Conservation (phyloP, 176 grass and related monocot species). For the Musa itinerans region DNA sequence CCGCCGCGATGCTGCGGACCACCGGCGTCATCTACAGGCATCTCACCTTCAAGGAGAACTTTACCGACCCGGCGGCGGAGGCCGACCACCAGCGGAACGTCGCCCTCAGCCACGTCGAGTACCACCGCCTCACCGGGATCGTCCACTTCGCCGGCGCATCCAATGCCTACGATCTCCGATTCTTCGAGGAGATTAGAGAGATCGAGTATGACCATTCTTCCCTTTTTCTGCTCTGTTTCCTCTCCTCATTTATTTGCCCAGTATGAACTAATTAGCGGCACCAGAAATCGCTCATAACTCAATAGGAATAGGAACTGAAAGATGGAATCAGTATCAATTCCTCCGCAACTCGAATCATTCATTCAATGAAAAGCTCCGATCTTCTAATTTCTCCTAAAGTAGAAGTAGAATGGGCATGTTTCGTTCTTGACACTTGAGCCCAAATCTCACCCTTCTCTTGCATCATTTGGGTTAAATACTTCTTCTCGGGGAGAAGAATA, state of each 20-base stretch:
- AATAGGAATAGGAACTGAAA: background rate
- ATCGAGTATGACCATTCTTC: slow-evolving; percentile 24
- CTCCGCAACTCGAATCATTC: background rate
- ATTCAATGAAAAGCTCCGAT: background rate
- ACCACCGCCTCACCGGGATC: slow-evolving; percentile 30
- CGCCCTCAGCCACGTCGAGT: slow-evolving; percentile 36
- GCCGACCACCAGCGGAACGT: slow-evolving; percentile 31
- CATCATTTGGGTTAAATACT: background rate
- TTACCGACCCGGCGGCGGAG: slow-evolving; percentile 13
- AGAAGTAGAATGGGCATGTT: background rate
- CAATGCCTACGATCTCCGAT: slow-evolving; percentile 31
- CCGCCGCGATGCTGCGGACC: slow-evolving; percentile 19
- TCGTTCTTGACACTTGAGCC: background rate
- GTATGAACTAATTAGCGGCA: no score
- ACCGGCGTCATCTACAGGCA: slow-evolving; percentile 22
- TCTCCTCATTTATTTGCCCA: background rate
- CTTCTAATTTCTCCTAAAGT: background rate
- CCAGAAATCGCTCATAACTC: no score
- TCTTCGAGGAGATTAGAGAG: slow-evolving; percentile 36
- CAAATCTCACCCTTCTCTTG: no score
- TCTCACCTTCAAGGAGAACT: slow-evolving; percentile 31
- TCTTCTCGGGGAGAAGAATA: background rate
- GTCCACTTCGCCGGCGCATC: slow-evolving; percentile 32
- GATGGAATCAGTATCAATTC: background rate
- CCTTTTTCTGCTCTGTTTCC: background rate